phyloP scores from a whole-genome alignment of 2,329 filamentous ascomycete species.

The Penicillium sp. region DNA sequence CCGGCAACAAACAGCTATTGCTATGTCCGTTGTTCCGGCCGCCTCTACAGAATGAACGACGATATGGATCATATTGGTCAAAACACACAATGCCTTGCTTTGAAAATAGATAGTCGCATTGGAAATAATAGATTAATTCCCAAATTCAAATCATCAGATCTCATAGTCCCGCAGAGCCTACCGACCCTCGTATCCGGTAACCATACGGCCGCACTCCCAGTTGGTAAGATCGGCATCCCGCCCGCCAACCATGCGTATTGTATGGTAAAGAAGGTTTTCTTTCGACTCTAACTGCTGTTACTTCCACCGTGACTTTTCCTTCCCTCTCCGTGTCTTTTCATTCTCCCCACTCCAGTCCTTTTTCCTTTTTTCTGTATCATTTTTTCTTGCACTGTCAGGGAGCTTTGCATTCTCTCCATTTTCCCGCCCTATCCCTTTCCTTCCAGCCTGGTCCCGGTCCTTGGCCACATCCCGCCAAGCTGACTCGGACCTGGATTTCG shows the following conservation, averaged over 20 bases:
- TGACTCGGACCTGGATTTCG: conserved; percentile 42
- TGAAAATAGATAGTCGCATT: too few relatives aligned
- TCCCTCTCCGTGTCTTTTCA: conserved; percentile 16
- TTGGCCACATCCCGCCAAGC: conserved; percentile 47
- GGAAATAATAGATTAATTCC: too few relatives aligned
- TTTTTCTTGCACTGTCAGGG: conserved; percentile 10
- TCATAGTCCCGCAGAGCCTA: too few relatives aligned
- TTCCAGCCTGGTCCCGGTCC: conserved; percentile 41
- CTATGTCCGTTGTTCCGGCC: too few relatives aligned
- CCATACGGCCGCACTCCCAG: conserved; percentile 7
- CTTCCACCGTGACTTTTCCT: conserved; percentile 19
- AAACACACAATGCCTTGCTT: too few relatives aligned
- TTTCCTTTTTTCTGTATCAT: conserved; percentile 12
- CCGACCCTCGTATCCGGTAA: too few relatives aligned
- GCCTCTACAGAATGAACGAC: too few relatives aligned
- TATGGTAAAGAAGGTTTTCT: conserved; percentile 9
- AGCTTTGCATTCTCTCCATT: conserved; percentile 14
- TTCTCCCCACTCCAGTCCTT: conserved; percentile 10
- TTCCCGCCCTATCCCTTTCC: conserved; percentile 19
- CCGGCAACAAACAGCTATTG: background rate
- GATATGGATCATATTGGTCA: too few relatives aligned
- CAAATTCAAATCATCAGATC: too few relatives aligned
- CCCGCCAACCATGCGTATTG: conserved; percentile 9
- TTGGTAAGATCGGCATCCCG: conserved; percentile 15
- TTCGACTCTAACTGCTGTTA: conserved; percentile 6